phyloP scores from a whole-genome alignment of 2,329 filamentous ascomycete genomes.

The Xylariaceae sp. region DNA sequence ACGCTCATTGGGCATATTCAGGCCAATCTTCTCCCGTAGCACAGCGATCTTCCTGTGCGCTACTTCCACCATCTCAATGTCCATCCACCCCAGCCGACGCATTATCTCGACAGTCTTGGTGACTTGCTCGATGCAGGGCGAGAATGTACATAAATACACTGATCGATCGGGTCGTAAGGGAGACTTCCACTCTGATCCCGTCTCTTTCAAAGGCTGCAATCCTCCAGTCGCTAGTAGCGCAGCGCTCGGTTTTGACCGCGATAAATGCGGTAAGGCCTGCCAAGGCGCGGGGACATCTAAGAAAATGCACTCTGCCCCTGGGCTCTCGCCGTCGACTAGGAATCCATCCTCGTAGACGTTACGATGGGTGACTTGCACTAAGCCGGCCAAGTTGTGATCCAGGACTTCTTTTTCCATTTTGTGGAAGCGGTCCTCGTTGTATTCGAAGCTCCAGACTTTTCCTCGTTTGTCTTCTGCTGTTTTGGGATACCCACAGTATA shows the following conservation, averaged over 20 bases:
- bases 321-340: constrained; percentile 56
- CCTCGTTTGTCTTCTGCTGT: constrained; percentile 49
- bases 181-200: constrained; percentile 45
- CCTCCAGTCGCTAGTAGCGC: constrained; percentile 22
- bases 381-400: constrained; percentile 61
- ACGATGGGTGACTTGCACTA: constrained; percentile 73
- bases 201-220: constrained; percentile 18
- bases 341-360: constrained; percentile 79
- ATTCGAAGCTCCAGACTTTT: constrained; percentile 80
- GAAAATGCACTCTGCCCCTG: constrained; percentile 69
- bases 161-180: constrained; percentile 69
- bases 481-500: constrained; percentile 68
- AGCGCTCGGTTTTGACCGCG: constrained; percentile 47
- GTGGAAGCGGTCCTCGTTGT: constrained; percentile 68
- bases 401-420: constrained; percentile 68
- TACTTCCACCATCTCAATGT: constrained; percentile 92
- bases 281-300: constrained; percentile 79
- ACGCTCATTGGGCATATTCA: constrained; percentile 63
- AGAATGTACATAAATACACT: constrained; percentile 87
- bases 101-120: constrained; percentile 79
- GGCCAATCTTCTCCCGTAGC: constrained; percentile 74
- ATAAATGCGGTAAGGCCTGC: constrained; percentile 75
- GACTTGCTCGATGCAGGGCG: constrained; percentile 95
- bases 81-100: constrained; percentile 80
- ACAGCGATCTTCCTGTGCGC: constrained; percentile 77